phyloP scores from a whole-genome alignment of 257 asterid species.

The Striga asiatica region DNA sequence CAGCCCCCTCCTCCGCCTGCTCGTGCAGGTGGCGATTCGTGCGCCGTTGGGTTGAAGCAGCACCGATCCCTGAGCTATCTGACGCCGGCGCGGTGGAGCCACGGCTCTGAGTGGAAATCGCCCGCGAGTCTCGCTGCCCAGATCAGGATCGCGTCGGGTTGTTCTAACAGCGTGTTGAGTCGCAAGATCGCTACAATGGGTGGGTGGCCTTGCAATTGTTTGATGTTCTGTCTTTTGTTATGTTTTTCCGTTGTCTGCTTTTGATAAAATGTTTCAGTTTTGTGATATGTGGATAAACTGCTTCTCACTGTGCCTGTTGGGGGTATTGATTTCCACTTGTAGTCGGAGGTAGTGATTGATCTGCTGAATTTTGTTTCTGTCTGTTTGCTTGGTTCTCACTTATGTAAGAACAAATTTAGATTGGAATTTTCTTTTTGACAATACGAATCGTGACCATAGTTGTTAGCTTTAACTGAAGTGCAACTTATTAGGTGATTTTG shows the following conservation, averaged over 20 bases:
- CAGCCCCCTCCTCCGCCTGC: conserved; percentile 15
- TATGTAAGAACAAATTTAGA: no score
- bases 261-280: background rate
- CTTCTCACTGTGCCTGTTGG: no score
- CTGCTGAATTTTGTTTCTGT: no score
- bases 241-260: background rate
- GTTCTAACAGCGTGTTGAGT: conserved; percentile 29
- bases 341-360: no score
- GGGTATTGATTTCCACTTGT: no score
- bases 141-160: conserved; percentile 58
- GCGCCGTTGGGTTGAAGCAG: conserved; percentile 17
- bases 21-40: background rate
- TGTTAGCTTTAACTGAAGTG: no score
- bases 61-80: conserved; percentile 41
- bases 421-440: no score
- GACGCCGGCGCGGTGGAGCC: conserved; percentile 74
- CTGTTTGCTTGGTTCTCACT: no score
- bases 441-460: no score
- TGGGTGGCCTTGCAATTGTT: conserved; percentile 14
- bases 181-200: conserved; percentile 89
- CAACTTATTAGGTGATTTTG: no score
- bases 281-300: no score
- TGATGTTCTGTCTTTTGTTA: background rate
- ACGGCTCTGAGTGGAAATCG: conserved; percentile 83
- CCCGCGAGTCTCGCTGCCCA: conserved; percentile 52